Conservation (phyloP, 768 basidiomycete species). For the Sporobolomyces phaffii region DNA sequence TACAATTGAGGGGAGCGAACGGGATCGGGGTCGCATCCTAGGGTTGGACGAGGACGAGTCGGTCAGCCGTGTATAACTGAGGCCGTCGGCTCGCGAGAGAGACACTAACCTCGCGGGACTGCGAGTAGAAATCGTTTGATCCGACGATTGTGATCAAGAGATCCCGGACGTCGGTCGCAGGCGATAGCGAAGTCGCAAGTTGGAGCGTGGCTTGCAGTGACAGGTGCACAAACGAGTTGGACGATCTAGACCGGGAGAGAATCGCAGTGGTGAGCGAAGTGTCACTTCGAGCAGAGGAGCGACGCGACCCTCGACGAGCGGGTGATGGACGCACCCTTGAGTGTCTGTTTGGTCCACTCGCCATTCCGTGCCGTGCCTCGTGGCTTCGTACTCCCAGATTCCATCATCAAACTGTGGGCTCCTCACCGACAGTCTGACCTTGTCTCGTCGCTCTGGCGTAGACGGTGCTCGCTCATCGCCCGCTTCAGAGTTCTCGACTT, state of each 20-base stretch:
- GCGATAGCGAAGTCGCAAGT: slow-evolving; percentile 47
- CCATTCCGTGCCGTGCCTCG: slow-evolving; percentile 11
- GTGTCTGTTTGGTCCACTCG: not conserved
- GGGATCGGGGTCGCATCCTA: slow-evolving; percentile 61
- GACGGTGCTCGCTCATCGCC: no score
- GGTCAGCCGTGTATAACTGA: not conserved
- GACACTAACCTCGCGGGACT: slow-evolving; percentile 63
- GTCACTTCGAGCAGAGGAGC: no score
- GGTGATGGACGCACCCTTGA: slow-evolving; percentile 10
- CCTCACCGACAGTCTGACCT: slow-evolving; percentile 61
- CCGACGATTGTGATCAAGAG: slow-evolving; percentile 77
- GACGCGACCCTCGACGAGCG: not conserved
- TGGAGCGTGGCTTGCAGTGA: slow-evolving; percentile 56
- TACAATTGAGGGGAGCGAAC: slow-evolving; percentile 65
- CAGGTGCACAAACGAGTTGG: slow-evolving; percentile 86
- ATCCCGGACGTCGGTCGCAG: slow-evolving; percentile 46
- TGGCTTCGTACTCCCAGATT: slow-evolving; percentile 37
- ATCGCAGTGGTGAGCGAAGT: not conserved
- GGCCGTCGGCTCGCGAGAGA: not conserved
- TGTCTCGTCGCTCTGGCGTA: no score
- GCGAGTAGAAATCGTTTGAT: slow-evolving; percentile 98
- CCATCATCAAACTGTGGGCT: slow-evolving; percentile 87
- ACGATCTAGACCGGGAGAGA: slow-evolving; percentile 1
- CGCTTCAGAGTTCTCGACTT: not conserved
- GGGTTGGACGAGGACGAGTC: slow-evolving; percentile 47